Conservation (phyloP, 352 stramenopile genomes). For the Pythium utonaiense region DNA sequence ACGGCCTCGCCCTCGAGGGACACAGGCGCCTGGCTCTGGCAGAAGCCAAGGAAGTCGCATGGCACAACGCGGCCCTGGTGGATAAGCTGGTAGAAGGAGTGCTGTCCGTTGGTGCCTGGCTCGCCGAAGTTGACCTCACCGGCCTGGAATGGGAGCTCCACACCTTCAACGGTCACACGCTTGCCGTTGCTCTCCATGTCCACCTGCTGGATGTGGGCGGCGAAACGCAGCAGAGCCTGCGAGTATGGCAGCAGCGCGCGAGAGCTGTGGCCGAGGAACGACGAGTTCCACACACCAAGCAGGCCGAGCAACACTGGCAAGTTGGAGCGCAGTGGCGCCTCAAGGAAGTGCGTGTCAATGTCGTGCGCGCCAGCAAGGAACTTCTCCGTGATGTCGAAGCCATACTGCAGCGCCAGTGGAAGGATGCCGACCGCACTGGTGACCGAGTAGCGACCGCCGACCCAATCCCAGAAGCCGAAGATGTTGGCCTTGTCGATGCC, state of each 20-base stretch:
- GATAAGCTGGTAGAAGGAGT: conserved; percentile 99
- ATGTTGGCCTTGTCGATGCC: conserved; percentile 95
- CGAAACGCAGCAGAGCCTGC: conserved; percentile 93
- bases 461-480: conserved; percentile 99
- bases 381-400: conserved; percentile 86
- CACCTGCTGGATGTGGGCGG: conserved; percentile 97
- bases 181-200: conserved; percentile 99
- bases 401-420: conserved; percentile 95
- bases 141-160: conserved; percentile 90
- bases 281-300: conserved; percentile 98
- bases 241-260: conserved; percentile 91
- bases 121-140: conserved; percentile 98
- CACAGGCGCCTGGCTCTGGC: conserved; percentile 91
- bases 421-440: conserved; percentile 96
- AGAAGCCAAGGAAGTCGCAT: conserved; percentile 98
- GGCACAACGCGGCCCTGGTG: conserved; percentile 97
- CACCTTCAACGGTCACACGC: conserved; percentile 93
- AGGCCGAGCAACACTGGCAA: conserved; percentile 97
- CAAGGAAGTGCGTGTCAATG: conserved; percentile 97
- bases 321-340: conserved; percentile 91
- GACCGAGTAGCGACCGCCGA: conserved; percentile 97
- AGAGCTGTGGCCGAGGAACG: conserved; percentile 94
- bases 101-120: conserved; percentile 97
- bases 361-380: conserved; percentile 96
- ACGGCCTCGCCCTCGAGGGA: conserved; percentile 78